Evolutionary conservation across 2,329 filamentous ascomycete genomes (phyloP).

Genomic region (Pseudodiploospora longispora): DNA sequence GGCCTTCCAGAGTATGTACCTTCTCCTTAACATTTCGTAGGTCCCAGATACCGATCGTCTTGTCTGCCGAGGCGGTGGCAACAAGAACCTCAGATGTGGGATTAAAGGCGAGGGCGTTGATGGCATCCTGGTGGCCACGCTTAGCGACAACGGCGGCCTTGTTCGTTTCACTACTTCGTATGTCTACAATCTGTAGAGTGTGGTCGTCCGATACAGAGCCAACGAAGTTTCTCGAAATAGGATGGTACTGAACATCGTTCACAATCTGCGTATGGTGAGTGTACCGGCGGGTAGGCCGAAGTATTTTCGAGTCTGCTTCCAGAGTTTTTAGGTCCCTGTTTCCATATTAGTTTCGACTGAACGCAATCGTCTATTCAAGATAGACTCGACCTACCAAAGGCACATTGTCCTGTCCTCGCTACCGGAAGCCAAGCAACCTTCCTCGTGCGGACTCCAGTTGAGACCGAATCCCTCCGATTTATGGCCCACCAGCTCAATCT

Average conservation of each 20-base stretch:
- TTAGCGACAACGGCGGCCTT: constrained; percentile 61
- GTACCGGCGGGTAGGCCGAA: constrained; percentile 68
- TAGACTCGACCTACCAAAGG: constrained; percentile 59
- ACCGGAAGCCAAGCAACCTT: constrained; percentile 78
- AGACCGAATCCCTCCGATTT: constrained; percentile 84
- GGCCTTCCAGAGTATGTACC: constrained; percentile 81
- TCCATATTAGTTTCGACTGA: constrained; percentile 1
- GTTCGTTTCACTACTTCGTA: constrained; percentile 59
- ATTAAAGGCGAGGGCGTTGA: constrained; percentile 95
- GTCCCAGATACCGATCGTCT: constrained; percentile 93
- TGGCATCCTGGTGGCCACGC: constrained; percentile 78
- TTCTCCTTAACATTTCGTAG: constrained; percentile 83
- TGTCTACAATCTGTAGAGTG: constrained; percentile 85
- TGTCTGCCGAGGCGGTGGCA: constrained; percentile 89
- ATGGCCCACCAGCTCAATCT: constrained; percentile 81
- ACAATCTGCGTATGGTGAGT: constrained; percentile 85
- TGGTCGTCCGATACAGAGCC: constrained; percentile 93
- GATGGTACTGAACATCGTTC: constrained; percentile 95
- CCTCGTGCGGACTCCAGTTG: constrained; percentile 80
- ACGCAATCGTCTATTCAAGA: background rate
- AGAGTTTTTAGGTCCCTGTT: constrained; percentile 72
- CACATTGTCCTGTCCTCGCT: constrained; percentile 88
- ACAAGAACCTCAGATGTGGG: constrained; percentile 83
- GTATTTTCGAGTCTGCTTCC: constrained; percentile 57
- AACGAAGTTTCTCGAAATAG: constrained; percentile 73